Percentiles rank a stretch among this genome's conserved stretches.
Evolutionary conservation across 2,329 filamentous ascomycete species (phyloP).

Genomic region (Colletotrichum horii): DNA sequence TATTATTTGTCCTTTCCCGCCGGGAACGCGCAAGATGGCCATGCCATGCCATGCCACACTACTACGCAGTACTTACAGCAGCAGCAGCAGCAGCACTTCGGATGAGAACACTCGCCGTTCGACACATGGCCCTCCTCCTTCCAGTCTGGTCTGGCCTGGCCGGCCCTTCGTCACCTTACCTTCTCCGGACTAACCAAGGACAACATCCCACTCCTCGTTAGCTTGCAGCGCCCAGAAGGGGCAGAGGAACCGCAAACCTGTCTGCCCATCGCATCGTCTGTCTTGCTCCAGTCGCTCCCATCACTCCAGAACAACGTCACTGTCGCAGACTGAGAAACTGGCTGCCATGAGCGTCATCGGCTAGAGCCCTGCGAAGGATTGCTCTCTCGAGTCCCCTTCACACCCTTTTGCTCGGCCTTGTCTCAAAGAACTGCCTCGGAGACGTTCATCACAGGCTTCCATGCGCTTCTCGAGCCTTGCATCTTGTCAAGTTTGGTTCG

Average conservation of each 20-base stretch:
- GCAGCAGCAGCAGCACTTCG: too few relatives aligned
- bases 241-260: neutral
- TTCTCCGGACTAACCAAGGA: neutral
- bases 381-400: neutral
- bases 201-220: neutral
- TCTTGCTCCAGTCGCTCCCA: neutral
- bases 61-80: neutral
- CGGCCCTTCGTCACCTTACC: neutral
- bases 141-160: neutral
- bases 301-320: constrained; percentile 12
- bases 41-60: neutral
- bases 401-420: constrained; percentile 6
- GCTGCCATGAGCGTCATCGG: neutral
- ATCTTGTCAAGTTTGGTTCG: neutral
- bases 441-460: neutral
- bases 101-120: neutral
- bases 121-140: constrained; percentile 1
- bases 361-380: neutral
- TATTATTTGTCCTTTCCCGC: constrained; percentile 11
- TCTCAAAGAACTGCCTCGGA: constrained; percentile 9
- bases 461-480: neutral
- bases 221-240: constrained; percentile 13
- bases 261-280: neutral
- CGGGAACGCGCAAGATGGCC: constrained; percentile 7
- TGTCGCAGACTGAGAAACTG: neutral